These are phyloP conservation scores for Phytophthora niederhauseri DNA, from an alignment of 352 stramenopile species.

Conservation along the genomic window DNA sequence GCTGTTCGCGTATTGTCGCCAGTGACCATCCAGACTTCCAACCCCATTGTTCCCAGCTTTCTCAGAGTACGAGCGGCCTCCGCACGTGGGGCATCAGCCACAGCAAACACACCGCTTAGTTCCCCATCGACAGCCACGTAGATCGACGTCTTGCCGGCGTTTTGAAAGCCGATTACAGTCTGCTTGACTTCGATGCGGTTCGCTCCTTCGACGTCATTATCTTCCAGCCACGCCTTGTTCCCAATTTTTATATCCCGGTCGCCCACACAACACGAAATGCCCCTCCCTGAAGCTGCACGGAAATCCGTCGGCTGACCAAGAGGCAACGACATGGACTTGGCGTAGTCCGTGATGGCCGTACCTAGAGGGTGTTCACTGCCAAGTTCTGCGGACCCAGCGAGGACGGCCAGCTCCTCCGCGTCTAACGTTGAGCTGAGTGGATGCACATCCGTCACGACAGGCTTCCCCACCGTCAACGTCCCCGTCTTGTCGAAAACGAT, in stretches of 20 bases:
- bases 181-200: slow-evolving; percentile 57
- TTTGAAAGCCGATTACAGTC: slow-evolving; percentile 62
- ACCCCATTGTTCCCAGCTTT: slow-evolving; percentile 84
- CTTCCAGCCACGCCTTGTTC: slow-evolving; percentile 88
- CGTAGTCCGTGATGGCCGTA: slow-evolving; percentile 91
- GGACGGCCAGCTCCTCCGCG: slow-evolving; percentile 74
- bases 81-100: slow-evolving; percentile 84
- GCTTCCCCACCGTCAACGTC: slow-evolving; percentile 93
- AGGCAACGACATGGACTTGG: slow-evolving; percentile 66
- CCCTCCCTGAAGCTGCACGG: slow-evolving; percentile 80
- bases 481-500: slow-evolving; percentile 99
- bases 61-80: slow-evolving; percentile 88
- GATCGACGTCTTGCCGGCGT: slow-evolving; percentile 93
- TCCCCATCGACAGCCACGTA: slow-evolving; percentile 87
- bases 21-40: slow-evolving; percentile 98
- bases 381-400: slow-evolving; percentile 90
- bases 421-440: slow-evolving; percentile 56
- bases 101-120: slow-evolving; percentile 71
- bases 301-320: slow-evolving; percentile 78
- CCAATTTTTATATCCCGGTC: slow-evolving; percentile 80
- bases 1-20: slow-evolving; percentile 96
- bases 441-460: slow-evolving; percentile 77
- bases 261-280: slow-evolving; percentile 73
- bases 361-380: slow-evolving; percentile 94
- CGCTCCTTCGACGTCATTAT: slow-evolving; percentile 62